Conservation (phyloP, 768 basidiomycete species). For the Tephrocybe sp. region DNA sequence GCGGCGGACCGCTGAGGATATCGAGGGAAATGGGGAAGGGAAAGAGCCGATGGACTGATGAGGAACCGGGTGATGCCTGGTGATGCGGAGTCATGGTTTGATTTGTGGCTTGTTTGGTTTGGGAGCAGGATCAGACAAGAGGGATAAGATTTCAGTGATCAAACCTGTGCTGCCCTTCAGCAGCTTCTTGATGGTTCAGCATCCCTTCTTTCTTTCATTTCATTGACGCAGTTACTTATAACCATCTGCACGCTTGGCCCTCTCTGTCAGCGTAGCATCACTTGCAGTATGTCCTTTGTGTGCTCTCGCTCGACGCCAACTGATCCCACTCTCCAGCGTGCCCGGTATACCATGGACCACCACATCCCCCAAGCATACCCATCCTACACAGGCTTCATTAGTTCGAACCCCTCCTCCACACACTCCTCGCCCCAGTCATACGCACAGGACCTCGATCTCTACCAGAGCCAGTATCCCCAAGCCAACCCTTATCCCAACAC, state of each 20-base stretch:
- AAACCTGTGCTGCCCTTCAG: slow-evolving; percentile 18
- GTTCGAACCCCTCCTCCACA: slow-evolving; percentile 35
- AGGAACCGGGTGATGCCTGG: slow-evolving; percentile 15
- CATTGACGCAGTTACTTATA: slow-evolving; percentile 7
- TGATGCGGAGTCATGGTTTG: neutral
- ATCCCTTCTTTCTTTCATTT: slow-evolving; percentile 9
- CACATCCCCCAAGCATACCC: slow-evolving; percentile 16
- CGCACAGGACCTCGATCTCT: slow-evolving; percentile 19
- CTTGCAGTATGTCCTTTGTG: neutral
- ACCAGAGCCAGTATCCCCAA: slow-evolving; percentile 14
- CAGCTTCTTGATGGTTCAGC: slow-evolving; percentile 13
- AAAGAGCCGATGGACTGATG: slow-evolving; percentile 1
- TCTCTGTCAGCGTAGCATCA: neutral
- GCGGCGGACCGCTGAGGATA: too few relatives aligned
- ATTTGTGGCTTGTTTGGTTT: slow-evolving; percentile 16
- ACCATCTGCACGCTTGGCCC: neutral
- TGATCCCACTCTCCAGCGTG: neutral
- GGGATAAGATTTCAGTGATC: slow-evolving; percentile 21
- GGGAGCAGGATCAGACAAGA: neutral
- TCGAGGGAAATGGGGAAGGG: slow-evolving; percentile 7
- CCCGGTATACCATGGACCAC: slow-evolving; percentile 16
- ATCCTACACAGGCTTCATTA: slow-evolving; percentile 26
- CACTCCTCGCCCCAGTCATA: slow-evolving; percentile 22
- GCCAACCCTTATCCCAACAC: slow-evolving; percentile 21
- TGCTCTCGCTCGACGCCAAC: slow-evolving; percentile 1